Evolutionary conservation across 345 rosid genomes (phyloP).

Genomic region (Raphanus raphanistrum): DNA sequence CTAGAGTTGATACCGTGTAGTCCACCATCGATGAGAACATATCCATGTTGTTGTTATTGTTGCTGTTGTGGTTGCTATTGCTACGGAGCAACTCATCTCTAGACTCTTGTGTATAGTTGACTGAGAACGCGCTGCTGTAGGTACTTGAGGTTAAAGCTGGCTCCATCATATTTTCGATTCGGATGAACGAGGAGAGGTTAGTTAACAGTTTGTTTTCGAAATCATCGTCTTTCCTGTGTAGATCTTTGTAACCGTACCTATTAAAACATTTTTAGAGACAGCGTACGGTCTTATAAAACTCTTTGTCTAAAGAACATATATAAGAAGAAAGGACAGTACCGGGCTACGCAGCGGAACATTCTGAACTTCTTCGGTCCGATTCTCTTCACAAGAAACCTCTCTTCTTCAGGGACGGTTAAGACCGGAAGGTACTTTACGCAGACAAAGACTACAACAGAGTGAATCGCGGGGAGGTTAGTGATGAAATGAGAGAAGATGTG

Average conservation of each 20-base stretch:
- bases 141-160: slow-evolving; percentile 41
- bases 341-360: background rate
- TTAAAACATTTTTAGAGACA: background rate
- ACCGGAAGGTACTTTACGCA: background rate
- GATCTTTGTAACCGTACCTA: slow-evolving; percentile 71
- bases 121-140: too few species aligned
- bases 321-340: background rate
- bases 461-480: background rate
- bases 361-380: background rate
- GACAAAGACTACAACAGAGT: background rate
- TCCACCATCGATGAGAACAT: too few species aligned
- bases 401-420: background rate
- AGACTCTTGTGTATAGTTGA: too few species aligned
- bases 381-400: background rate
- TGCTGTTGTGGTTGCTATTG: too few species aligned
- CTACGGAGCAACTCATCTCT: too few species aligned
- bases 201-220: slow-evolving; percentile 53
- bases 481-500: background rate
- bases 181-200: slow-evolving; percentile 58
- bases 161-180: slow-evolving; percentile 77
- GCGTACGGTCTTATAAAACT: too few species aligned
- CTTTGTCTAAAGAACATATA: background rate
- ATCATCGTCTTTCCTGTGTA: slow-evolving; percentile 71
- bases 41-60: too few species aligned
- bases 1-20: too few species aligned